Base-by-base conservation (phyloP, 2,329 filamentous ascomycete genomes). In the Didymella pinodella region DNA sequence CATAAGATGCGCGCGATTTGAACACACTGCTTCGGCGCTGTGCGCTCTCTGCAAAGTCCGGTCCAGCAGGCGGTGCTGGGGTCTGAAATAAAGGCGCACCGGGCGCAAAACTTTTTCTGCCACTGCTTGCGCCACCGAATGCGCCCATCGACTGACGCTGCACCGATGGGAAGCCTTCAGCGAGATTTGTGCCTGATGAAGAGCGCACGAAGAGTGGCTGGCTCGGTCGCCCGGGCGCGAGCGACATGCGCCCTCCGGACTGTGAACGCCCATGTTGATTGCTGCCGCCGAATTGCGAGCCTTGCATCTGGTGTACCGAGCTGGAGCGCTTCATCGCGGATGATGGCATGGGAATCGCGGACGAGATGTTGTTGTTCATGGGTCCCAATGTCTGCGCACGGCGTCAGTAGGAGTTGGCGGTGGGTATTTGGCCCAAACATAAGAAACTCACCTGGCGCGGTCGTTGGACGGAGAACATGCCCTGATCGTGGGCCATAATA, bases 251-350 rank as follows among this genome's bases (percentile, higher is more conserved):
- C 75, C 89, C 90, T 73, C 89, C 90, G 63, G 93, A 97, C 69
- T 91, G 86, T 28, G 92, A 92, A 68, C 94, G 92, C 67, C 83
- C 87, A 82, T 96, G 91, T 89, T 88, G 54, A 10, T 85, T 84
- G 71, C 41, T 28, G 22, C 41, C 41, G 22, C 86, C 89, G 14
- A 65, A 73, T 45, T 69, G 45, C 85, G 86, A 57, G 83, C 82
- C 71, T 36, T 71, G 84, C 70, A 87, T 83, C 73, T 87, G 87
- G 63, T 87, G 88, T 68, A 88, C 88, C 12, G 92, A 93, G 73
- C 88, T 95, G 29, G 91, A 90, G 77, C 95, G 91, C 82, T 99
- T 99, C 85, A 99, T 90, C 40, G 93, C 92, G 40, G 94, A 98
- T 28, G 91, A 86, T 8, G 95, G 94, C 80, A 96, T 92, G 20